Conservation (phyloP, 495 filamentous ascomycete species). For the Trichodelitschia bisporula region DNA sequence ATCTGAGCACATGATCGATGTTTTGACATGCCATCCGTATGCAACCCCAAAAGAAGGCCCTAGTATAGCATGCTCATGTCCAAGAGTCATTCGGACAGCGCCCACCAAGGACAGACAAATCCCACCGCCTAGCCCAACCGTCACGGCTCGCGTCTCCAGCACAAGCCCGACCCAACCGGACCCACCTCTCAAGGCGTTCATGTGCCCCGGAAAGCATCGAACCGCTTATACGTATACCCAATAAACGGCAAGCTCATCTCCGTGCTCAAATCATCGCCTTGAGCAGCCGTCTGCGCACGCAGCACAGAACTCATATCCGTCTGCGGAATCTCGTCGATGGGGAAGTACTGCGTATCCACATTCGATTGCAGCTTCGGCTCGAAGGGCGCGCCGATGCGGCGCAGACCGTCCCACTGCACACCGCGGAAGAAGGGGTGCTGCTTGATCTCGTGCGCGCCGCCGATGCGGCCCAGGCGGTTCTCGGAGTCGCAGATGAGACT, state of each 20-base stretch:
- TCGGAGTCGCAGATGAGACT: conserved; percentile 83
- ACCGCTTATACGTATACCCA: conserved; percentile 96
- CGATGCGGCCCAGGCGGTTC: conserved; percentile 63
- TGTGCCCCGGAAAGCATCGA: conserved; percentile 46
- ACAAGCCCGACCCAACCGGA: neutral
- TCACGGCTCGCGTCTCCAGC: too few species aligned
- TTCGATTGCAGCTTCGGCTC: conserved; percentile 78
- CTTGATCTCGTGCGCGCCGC: conserved; percentile 73
- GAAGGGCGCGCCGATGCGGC: conserved; percentile 81
- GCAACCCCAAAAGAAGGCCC: too few species aligned
- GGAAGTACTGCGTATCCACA: conserved; percentile 96
- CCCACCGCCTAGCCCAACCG: too few species aligned
- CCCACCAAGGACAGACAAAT: too few species aligned
- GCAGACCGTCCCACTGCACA: conserved; percentile 77
- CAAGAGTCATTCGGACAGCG: too few species aligned
- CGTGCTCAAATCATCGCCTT: conserved; percentile 36
- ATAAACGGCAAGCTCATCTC: conserved; percentile 95
- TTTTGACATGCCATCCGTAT: too few species aligned
- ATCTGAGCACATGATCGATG: too few species aligned
- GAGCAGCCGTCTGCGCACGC: conserved; percentile 33
- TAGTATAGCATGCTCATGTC: too few species aligned
- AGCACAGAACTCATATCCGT: conserved; percentile 54
- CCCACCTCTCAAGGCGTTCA: conserved; percentile 1
- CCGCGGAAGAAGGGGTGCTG: conserved; percentile 86
- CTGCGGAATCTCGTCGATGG: conserved; percentile 91